Percentiles rank a stretch among this genome's conserved stretches.
Conservation (phyloP, 495 filamentous ascomycete species). For the Penicillium simplicissimum region DNA sequence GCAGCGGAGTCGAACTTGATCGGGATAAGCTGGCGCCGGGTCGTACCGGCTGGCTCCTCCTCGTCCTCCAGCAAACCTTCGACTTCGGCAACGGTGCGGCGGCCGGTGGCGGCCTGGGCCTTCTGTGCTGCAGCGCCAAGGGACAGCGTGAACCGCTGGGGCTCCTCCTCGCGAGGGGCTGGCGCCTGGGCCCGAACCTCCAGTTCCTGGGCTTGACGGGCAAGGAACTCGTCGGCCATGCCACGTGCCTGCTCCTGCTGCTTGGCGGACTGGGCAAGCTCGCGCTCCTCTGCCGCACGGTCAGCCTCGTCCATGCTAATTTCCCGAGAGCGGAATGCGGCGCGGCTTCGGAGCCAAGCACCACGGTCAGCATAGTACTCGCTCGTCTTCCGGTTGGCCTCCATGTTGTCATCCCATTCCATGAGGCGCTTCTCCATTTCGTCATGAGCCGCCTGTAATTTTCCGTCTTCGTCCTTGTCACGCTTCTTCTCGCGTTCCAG, state of each 20-base stretch:
- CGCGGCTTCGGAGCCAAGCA: conserved; percentile 81
- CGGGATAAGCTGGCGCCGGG: conserved; percentile 80
- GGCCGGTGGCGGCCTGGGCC: conserved; percentile 67
- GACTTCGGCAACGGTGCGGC: conserved; percentile 87
- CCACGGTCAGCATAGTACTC: conserved; percentile 86
- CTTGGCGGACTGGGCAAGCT: conserved; percentile 65
- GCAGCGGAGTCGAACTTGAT: conserved; percentile 86
- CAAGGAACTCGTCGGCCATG: conserved; percentile 92
- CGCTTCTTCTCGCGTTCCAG: conserved; percentile 78
- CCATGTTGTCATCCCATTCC: conserved; percentile 88
- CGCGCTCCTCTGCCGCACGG: conserved; percentile 72
- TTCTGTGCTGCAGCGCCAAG: conserved; percentile 86
- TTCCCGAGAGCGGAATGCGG: conserved; percentile 70
- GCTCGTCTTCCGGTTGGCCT: conserved; percentile 68
- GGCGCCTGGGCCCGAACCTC: conserved; percentile 50
- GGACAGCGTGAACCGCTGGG: conserved; percentile 89
- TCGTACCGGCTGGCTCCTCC: conserved; percentile 70
- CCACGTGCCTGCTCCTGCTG: conserved; percentile 77
- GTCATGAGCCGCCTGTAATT: conserved; percentile 59
- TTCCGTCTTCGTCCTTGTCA: conserved; percentile 68
- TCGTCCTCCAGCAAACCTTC: conserved; percentile 94
- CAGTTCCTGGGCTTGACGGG: conserved; percentile 83
- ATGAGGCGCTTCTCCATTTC: conserved; percentile 70
- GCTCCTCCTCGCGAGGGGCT: conserved; percentile 64
- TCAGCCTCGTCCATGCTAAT: conserved; percentile 76